Conservation (phyloP, 169 alveolate species). For the Eimeria zaria region DNA sequence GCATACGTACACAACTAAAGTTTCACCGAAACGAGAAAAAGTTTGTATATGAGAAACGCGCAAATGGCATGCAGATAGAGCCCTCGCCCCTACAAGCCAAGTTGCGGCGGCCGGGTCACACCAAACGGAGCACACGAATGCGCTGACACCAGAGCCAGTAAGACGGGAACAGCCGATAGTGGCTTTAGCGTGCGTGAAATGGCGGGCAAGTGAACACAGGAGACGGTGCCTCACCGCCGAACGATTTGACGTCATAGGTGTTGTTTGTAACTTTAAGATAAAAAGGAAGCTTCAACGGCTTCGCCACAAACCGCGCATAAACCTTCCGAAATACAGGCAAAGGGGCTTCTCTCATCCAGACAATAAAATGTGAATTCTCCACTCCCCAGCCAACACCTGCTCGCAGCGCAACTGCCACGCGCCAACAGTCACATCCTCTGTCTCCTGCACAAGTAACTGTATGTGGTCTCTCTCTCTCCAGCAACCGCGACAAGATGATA, state of each 20-base stretch:
- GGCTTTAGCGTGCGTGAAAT: too few species aligned
- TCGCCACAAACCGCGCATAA: constrained; percentile 85
- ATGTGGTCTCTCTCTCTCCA: not conserved
- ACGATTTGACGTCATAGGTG: constrained; percentile 80
- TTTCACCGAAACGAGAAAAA: not conserved
- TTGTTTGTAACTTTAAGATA: constrained; percentile 59
- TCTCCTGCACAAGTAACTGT: not conserved
- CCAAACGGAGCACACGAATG: not conserved
- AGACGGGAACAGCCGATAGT: not conserved
- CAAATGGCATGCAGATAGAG: not conserved
- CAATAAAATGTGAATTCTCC: constrained; percentile 88
- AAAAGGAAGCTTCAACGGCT: constrained; percentile 85
- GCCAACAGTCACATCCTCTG: not conserved
- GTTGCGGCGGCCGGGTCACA: not conserved
- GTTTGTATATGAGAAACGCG: not conserved
- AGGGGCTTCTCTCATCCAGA: constrained; percentile 88
- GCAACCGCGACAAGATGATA: not conserved
- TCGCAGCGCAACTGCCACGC: not conserved
- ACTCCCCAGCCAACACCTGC: constrained; percentile 87
- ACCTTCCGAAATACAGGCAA: constrained; percentile 86
- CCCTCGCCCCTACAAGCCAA: not conserved
- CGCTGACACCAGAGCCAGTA: not conserved
- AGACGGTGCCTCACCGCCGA: constrained; percentile 80
- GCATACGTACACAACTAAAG: not conserved
- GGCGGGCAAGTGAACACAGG: not conserved